phyloP scores from a whole-genome alignment of 257 asterid genomes.

The Lantana camara region DNA sequence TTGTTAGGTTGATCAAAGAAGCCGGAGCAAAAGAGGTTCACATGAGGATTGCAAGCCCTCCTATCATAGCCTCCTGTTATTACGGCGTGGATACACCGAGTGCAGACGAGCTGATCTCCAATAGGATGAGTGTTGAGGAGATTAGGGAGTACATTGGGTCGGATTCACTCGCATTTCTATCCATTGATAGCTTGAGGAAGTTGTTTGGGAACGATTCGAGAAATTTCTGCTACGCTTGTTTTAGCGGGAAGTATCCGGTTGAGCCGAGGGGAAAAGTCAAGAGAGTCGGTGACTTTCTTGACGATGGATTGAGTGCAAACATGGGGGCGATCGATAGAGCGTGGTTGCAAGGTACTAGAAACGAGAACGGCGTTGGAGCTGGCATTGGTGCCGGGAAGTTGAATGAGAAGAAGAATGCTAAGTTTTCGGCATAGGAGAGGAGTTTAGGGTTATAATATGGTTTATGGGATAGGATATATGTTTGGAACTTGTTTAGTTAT shows the following conservation, averaged over 20 bases:
- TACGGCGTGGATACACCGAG: conserved; percentile 93
- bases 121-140: conserved; percentile 73
- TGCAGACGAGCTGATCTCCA: conserved; percentile 74
- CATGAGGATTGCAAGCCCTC: conserved; percentile 95
- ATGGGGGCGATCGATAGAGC: conserved; percentile 54
- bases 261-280: conserved; percentile 75
- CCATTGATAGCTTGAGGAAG: conserved; percentile 54
- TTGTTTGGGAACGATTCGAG: conserved; percentile 45
- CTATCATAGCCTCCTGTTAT: conserved; percentile 82
- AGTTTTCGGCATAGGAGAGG: not conserved
- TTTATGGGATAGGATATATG: too few species aligned
- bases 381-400: not conserved
- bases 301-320: conserved; percentile 57
- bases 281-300: conserved; percentile 79
- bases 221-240: conserved; percentile 76
- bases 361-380: not conserved
- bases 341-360: conserved; percentile 44
- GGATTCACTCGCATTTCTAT: conserved; percentile 77
- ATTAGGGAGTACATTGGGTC: conserved; percentile 76
- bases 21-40: conserved; percentile 95
- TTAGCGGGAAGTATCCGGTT: conserved; percentile 79
- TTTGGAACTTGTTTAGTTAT: not conserved
- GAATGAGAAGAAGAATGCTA: not conserved
- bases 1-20: conserved; percentile 83
- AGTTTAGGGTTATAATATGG: not conserved